phyloP scores from a whole-genome alignment of 495 filamentous ascomycete genomes.

The Amniculicola lignicola region DNA sequence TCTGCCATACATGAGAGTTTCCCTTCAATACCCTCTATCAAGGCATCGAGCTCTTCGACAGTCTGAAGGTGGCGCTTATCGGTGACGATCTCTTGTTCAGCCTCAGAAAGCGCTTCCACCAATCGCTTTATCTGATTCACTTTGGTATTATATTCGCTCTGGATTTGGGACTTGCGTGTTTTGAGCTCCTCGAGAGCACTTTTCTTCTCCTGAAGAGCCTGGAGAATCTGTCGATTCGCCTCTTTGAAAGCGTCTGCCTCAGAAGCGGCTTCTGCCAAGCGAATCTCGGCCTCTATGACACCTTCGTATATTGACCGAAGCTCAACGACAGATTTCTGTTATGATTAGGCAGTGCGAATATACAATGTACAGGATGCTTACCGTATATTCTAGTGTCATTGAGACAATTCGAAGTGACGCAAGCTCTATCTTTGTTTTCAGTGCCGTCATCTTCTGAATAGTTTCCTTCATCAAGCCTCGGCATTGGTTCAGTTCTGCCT shows the following conservation, averaged over 20 bases:
- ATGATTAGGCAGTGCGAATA: neutral
- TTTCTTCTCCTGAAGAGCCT: conserved; percentile 50
- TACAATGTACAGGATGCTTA: conserved; percentile 41
- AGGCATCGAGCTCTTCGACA: conserved; percentile 63
- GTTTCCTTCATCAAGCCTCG: neutral
- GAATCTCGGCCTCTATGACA: conserved; percentile 64
- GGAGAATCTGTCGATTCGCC: conserved; percentile 58
- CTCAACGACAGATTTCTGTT: conserved; percentile 55
- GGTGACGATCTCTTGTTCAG: conserved; percentile 37
- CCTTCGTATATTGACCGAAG: conserved; percentile 60
- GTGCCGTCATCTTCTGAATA: conserved; percentile 40
- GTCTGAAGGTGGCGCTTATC: conserved; percentile 41
- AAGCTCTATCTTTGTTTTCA: conserved; percentile 54
- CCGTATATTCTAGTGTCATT: conserved; percentile 61
- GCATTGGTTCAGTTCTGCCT: conserved; percentile 1
- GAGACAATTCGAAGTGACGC: conserved; percentile 61
- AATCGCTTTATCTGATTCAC: neutral
- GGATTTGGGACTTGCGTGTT: conserved; percentile 32
- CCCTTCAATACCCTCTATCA: conserved; percentile 70
- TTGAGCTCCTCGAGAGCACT: conserved; percentile 44
- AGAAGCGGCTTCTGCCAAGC: conserved; percentile 72
- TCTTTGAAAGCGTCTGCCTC: conserved; percentile 64
- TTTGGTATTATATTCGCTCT: conserved; percentile 35
- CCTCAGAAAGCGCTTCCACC: conserved; percentile 36
- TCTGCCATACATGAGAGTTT: conserved; percentile 77